These are phyloP conservation scores for Boechera stricta DNA, from an alignment of 345 rosid genomes.

Conservation along the genomic window DNA sequence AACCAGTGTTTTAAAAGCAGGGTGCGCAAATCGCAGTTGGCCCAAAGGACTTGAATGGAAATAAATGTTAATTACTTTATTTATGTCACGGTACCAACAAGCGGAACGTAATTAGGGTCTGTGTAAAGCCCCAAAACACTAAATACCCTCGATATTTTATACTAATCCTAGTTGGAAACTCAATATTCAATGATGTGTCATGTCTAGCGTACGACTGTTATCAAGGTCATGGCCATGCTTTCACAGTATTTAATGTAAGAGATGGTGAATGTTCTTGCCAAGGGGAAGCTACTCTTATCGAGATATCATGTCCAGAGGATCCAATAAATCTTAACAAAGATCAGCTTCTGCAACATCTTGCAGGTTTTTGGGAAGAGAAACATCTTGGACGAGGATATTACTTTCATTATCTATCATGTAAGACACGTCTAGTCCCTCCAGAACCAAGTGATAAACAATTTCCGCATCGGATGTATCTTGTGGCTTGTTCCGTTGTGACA, in stretches of 20 bases:
- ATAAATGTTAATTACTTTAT: too few relatives aligned
- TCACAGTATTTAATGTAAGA: slow-evolving; percentile 8
- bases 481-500: slow-evolving; percentile 73
- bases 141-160: too few relatives aligned
- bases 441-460: slow-evolving; percentile 65
- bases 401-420: slow-evolving; percentile 66
- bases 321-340: slow-evolving; percentile 10
- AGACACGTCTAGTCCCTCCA: slow-evolving; percentile 79
- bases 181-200: not conserved
- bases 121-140: too few relatives aligned
- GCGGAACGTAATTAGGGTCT: too few relatives aligned
- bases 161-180: not conserved
- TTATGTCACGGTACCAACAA: too few relatives aligned
- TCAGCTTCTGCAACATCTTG: slow-evolving; percentile 26
- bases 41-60: too few relatives aligned
- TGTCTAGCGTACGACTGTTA: not conserved
- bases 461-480: slow-evolving; percentile 37
- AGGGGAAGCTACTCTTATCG: not conserved
- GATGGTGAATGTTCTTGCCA: not conserved
- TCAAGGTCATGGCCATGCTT: not conserved
- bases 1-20: too few relatives aligned
- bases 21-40: too few relatives aligned
- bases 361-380: slow-evolving; percentile 37
- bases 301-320: slow-evolving; percentile 16
- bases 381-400: slow-evolving; percentile 67